Percentiles rank a stretch among this genome's conserved stretches.
Evolutionary conservation across 129 eudicot genomes (phyloP).

Genomic region (Centrapalus pauciflorus): DNA sequence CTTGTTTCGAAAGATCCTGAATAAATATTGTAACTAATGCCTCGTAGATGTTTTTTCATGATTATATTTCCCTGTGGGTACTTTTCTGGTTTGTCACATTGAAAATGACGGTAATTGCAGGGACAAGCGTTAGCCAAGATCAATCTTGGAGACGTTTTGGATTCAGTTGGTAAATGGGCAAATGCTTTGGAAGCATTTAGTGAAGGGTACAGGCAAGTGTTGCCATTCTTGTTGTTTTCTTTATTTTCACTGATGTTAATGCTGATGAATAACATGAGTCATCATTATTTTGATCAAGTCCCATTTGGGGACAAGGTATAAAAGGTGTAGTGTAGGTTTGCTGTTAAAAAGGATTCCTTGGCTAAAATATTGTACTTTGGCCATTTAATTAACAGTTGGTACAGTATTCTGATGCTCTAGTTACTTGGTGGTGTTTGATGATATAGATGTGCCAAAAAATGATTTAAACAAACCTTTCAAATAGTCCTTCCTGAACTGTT

Average conservation of each 20-base stretch:
- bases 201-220: constrained; percentile 75
- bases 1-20: neutral
- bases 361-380: too few species aligned
- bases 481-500: neutral
- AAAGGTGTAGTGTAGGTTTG: too few species aligned
- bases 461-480: too few species aligned
- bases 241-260: neutral
- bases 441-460: neutral
- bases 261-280: neutral
- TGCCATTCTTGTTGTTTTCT: neutral
- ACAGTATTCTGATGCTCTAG: neutral
- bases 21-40: neutral
- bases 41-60: neutral
- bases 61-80: neutral
- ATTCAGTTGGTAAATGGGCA: constrained; percentile 62
- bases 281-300: too few species aligned
- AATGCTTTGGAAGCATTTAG: constrained; percentile 71
- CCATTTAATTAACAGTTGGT: neutral
- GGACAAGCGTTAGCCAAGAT: constrained; percentile 94
- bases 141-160: constrained; percentile 76
- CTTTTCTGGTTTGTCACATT: constrained; percentile 22
- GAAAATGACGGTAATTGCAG: constrained; percentile 42
- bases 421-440: constrained; percentile 4
- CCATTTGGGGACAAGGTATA: too few species aligned
- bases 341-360: neutral